Evolutionary conservation across 164 flowering plant genomes (phyloP), one percentile per base, ranked within the genome.

Genomic region (Amborella trichopoda): DNA sequence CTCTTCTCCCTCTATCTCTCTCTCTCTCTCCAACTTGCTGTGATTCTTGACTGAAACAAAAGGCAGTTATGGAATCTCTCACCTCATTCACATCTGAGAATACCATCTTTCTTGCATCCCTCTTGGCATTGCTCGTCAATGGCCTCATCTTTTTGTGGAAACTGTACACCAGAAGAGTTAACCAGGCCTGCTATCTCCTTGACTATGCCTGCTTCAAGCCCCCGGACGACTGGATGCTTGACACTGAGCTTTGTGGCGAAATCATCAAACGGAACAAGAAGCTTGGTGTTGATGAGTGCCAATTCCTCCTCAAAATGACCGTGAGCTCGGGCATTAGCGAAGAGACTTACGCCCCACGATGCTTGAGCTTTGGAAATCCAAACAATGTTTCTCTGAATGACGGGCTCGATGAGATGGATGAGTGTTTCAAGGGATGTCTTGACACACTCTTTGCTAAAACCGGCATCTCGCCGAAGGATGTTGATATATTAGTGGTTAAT

Each of bases 401-500:
- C 28, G 53, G 61, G 0, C 11, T 60, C 11, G 17, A 3, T 0
- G 90, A 78, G 54, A 67, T 78, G 67, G 84, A 78, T 2, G 77
- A 72, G 10, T 43, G 75, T 57, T 56, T 78, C 37, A 69, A 61
- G 28, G 54, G 52, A 26, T 74, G 76, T 0, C 77, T 80, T 2
- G 83, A 74, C 52, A 60, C 62, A 18, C 77, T 83, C 37, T 71
- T 84, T 37, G 46, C 44, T 0, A 73, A 48, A 24, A 37, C 80
- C 0, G 61, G 59, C 13, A 22, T 80, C 43, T 62, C 73, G 2
- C 86, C 94, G 0, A 30, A 61, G 1, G 75, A 73, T 0, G 64
- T 84, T 6, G 90, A 81, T 50, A 49, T 77, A 1, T 79, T 81
- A 1, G 80, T 81, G 5, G 83, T 81, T 3, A 79, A 81, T 43